phyloP scores from a whole-genome alignment of 345 rosid genomes.

The Salix brachista region DNA sequence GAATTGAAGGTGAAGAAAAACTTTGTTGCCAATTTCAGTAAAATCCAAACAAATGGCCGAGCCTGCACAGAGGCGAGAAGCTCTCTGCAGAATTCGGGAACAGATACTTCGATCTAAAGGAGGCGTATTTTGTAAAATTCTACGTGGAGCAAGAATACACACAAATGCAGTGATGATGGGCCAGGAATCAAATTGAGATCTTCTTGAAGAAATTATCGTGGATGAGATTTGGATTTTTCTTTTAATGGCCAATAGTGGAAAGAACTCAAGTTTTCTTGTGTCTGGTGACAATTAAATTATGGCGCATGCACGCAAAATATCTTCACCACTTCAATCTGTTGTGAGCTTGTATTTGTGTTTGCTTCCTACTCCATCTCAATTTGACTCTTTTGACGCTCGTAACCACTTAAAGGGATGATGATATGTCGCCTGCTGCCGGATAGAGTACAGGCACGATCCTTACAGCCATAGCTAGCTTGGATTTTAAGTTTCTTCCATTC shows the following conservation, averaged over 20 bases:
- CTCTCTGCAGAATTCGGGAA: neutral
- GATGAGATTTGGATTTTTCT: neutral
- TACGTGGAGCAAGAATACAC: neutral
- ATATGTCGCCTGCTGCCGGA: neutral
- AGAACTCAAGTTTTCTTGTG: neutral
- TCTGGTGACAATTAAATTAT: neutral
- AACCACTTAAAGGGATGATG: neutral
- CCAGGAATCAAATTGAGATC: neutral
- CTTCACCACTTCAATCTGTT: neutral
- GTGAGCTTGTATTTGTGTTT: neutral
- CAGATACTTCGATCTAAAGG: too few relatives aligned
- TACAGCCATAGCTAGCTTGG: neutral
- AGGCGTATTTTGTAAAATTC: neutral
- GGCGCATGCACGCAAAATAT: constrained; percentile 6
- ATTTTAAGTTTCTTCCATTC: neutral
- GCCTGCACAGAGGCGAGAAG: neutral
- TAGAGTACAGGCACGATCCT: neutral
- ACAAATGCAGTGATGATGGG: neutral
- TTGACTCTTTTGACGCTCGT: neutral
- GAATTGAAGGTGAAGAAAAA: too few relatives aligned
- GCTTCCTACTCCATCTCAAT: neutral
- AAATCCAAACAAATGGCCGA: neutral
- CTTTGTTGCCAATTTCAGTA: neutral
- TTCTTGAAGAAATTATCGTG: neutral
- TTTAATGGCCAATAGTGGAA: neutral